phyloP scores from a whole-genome alignment of 768 basidiomycete species.

The Amanita rubescens region DNA sequence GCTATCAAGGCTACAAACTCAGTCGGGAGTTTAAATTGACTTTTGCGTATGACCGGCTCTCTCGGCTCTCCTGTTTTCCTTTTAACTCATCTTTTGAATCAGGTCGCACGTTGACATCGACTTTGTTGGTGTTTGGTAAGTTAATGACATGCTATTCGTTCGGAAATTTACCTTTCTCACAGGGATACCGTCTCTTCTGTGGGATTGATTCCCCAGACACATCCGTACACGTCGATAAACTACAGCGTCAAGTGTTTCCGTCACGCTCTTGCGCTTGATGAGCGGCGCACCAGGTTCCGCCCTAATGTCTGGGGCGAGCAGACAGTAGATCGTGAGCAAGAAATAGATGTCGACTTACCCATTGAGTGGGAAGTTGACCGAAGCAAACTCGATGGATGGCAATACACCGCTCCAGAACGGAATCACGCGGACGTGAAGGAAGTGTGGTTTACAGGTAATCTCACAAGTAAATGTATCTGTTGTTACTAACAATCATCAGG shows the following conservation, averaged over 20 bases:
- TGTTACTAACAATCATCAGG: conserved; percentile 7
- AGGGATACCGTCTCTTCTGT: conserved; percentile 22
- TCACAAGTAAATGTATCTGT: neutral
- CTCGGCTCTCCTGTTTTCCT: neutral
- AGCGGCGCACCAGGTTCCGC: conserved; percentile 17
- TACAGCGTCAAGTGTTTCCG: conserved; percentile 18
- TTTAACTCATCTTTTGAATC: neutral
- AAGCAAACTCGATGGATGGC: conserved; percentile 15
- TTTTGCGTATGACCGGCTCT: conserved; percentile 14
- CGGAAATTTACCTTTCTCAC: neutral
- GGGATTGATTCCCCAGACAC: too few species aligned
- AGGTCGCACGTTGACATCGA: conserved; percentile 18
- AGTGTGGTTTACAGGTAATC: too few species aligned
- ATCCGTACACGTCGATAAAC: conserved; percentile 18
- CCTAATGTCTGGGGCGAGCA: conserved; percentile 18
- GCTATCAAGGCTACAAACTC: too few species aligned
- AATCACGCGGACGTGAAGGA: too few species aligned
- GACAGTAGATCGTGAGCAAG: conserved; percentile 16
- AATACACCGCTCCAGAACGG: conserved; percentile 14
- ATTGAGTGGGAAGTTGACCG: conserved; percentile 7
- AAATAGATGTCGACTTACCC: conserved; percentile 15
- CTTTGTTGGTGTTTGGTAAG: too few species aligned
- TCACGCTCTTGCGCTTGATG: too few species aligned
- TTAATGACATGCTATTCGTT: neutral
- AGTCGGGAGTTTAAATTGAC: too few species aligned